phyloP scores from a whole-genome alignment of 257 asterid species.

The Solanum pinnatisectum region DNA sequence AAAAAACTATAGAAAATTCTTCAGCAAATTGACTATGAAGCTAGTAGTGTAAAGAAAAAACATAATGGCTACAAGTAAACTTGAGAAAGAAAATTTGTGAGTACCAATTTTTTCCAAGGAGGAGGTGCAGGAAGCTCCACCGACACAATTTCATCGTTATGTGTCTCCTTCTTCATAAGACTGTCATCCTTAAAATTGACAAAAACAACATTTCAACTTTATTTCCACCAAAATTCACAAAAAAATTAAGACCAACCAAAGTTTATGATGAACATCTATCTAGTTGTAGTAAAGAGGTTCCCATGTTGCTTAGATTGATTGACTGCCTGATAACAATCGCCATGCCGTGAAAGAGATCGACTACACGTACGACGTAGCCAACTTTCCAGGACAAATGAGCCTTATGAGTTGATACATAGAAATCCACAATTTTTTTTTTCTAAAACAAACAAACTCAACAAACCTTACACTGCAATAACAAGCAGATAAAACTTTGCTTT shows the following conservation, averaged over 20 bases:
- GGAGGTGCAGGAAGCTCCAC: slow-evolving; percentile 33
- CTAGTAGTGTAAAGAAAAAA: too few species aligned
- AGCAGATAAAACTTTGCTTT: too few species aligned
- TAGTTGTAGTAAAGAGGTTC: neutral
- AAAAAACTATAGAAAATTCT: too few species aligned
- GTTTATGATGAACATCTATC: neutral
- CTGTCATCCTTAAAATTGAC: slow-evolving; percentile 4
- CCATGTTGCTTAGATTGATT: neutral
- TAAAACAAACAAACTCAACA: too few species aligned
- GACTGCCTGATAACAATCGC: neutral
- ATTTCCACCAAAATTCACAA: neutral
- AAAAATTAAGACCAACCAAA: neutral
- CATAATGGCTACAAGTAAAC: too few species aligned
- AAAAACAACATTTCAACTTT: neutral
- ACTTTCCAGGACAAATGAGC: neutral
- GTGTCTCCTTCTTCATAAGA: neutral
- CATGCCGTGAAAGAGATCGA: neutral
- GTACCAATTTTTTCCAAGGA: too few species aligned
- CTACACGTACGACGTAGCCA: neutral
- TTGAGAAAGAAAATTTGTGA: too few species aligned
- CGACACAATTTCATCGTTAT: slow-evolving; percentile 9
- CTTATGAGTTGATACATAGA: neutral
- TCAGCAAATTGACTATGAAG: too few species aligned
- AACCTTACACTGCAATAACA: too few species aligned
- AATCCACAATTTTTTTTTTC: neutral